Percentiles rank a stretch among this genome's conserved stretches.
phyloP scores from a whole-genome alignment of 108 stramenopile genomes.

The Nannochloropsis granulata region DNA sequence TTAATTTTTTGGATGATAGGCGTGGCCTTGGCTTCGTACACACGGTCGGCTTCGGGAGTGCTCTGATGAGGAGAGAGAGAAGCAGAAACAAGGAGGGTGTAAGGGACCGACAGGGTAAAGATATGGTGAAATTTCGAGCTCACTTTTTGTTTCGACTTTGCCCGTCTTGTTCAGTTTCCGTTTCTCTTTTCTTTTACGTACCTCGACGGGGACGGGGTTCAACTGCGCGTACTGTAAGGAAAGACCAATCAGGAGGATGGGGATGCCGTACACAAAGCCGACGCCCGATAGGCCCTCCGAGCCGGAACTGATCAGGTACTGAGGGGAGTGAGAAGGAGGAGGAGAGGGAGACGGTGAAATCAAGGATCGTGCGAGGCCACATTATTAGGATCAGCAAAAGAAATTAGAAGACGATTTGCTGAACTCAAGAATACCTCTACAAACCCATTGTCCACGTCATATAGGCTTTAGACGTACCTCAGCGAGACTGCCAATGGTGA shows the following conservation, averaged over 20 bases:
- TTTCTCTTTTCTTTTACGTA: neutral
- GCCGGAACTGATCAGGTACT: constrained; percentile 68
- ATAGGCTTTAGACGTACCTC: neutral
- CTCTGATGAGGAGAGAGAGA: neutral
- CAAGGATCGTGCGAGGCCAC: no score
- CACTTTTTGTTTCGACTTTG: no score
- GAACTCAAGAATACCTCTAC: no score
- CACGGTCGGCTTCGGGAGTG: neutral
- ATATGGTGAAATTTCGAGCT: no score
- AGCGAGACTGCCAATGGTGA: constrained; percentile 42
- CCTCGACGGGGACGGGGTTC: constrained; percentile 56
- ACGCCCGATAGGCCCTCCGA: constrained; percentile 70
- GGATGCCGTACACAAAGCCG: constrained; percentile 94
- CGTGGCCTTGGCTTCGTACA: constrained; percentile 59
- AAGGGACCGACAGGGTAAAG: no score
- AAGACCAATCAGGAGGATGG: constrained; percentile 74
- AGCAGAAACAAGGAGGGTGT: neutral
- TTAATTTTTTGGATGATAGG: constrained; percentile 69
- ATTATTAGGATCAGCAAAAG: no score
- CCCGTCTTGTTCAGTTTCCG: no score
- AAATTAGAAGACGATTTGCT: no score
- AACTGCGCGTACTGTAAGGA: constrained; percentile 87
- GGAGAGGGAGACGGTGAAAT: no score
- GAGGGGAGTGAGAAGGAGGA: constrained; percentile 49
- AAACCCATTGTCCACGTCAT: no score